Percentiles rank a stretch among this genome's conserved stretches.
Evolutionary conservation across 2,329 filamentous ascomycete genomes (phyloP).

Genomic region (Colletotrichum sp.): DNA sequence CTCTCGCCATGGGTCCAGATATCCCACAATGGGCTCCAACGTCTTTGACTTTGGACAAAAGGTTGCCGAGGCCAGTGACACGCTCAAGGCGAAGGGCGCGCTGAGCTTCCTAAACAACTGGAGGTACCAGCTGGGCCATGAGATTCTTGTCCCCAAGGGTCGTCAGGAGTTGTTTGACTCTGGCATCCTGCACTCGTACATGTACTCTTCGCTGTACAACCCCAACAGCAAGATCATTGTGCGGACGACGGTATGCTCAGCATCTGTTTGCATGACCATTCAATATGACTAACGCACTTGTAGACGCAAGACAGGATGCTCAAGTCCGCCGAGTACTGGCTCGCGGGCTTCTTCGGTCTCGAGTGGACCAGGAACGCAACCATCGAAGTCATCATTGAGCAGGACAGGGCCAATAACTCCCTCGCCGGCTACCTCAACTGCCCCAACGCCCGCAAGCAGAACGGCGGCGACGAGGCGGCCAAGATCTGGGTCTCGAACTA

Average conservation of each 20-base stretch:
- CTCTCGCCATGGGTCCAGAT: slow-evolving; percentile 75
- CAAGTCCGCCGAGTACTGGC: slow-evolving; percentile 78
- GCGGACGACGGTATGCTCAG: slow-evolving; percentile 62
- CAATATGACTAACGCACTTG: slow-evolving; percentile 7
- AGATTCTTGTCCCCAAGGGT: slow-evolving; percentile 76
- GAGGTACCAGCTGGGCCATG: slow-evolving; percentile 71
- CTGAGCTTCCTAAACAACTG: slow-evolving; percentile 73
- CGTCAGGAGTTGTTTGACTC: slow-evolving; percentile 77
- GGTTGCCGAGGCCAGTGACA: slow-evolving; percentile 58
- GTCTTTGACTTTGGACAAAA: slow-evolving; percentile 62
- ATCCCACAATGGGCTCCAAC: slow-evolving; percentile 67
- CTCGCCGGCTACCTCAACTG: slow-evolving; percentile 72
- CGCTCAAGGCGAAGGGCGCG: slow-evolving; percentile 60
- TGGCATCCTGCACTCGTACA: slow-evolving; percentile 73
- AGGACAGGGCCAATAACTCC: slow-evolving; percentile 70
- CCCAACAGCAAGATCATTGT: slow-evolving; percentile 75
- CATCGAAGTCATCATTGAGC: slow-evolving; percentile 75
- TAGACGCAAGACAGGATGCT: slow-evolving; percentile 78
- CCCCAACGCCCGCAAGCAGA: slow-evolving; percentile 61
- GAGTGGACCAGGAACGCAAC: slow-evolving; percentile 76
- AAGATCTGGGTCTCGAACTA: slow-evolving; percentile 69
- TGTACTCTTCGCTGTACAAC: slow-evolving; percentile 75
- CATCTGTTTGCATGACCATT: not conserved
- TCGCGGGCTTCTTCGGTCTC: slow-evolving; percentile 80
- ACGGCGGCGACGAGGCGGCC: slow-evolving; percentile 58